Base-by-base conservation (phyloP, 768 basidiomycete species). In the Kwoniella pini region DNA sequence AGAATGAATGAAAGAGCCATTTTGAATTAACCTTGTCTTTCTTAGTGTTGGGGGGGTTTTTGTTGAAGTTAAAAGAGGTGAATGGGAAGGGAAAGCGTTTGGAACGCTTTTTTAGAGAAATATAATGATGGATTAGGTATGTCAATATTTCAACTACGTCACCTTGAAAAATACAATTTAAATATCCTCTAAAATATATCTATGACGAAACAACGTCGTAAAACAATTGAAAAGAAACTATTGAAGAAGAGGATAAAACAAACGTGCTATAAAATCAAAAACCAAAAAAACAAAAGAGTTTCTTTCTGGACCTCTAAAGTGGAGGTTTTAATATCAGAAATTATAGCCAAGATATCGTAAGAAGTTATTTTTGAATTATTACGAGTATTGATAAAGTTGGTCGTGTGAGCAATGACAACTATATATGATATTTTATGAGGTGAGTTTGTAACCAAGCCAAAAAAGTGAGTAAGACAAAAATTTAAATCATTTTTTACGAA, bases 1-100 rank as follows among this genome's bases (percentile, higher is more conserved):
- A 61, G 59, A 52, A 61, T 61, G 59, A 61, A 61, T 40, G 59
- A 61, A n/a, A 61, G 31, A 30, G 59, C 59, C 59, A 61, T 61
- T 21, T 21, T 21, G 28, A 39, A 39, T 17, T 36, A 7, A 7
- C 7, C 7, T 7, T 36, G 33, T 36, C 33, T 36, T 7, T 36
- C 7, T 36, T 36, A 7, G 33, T 36, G 33, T 7, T 36, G 33
- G 33, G 33, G 15, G 33, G 33, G 30, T 17, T 19, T 36, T 19
- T 36, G 28, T 19, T 21, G 50, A 19, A 42, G 19, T 11, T 42
- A 42, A 5, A 17, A 19, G 40, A 42, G 5, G 40, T 5, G 40
- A 17, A 42, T 13, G 40, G n/a, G 40, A 19, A 42, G 33, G 33
- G 15, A 9, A 9, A 36, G 7, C 7, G 33, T 36, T 36, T 36